phyloP scores from a whole-genome alignment of 1,139 yeast species.

The Yamadazyma epiphylla region DNA sequence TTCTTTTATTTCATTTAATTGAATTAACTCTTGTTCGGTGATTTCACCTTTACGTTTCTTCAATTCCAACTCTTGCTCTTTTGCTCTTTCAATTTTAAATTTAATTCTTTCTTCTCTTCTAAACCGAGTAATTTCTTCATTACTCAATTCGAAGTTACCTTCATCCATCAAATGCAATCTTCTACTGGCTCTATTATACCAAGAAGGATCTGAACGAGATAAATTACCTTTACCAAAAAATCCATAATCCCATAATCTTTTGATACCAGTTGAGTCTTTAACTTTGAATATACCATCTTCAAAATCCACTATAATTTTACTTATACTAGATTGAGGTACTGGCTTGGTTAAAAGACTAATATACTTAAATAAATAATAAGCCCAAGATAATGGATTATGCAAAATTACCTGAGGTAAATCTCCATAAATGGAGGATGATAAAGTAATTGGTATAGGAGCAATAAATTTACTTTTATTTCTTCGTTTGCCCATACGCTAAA shows the following conservation, averaged over 20 bases:
- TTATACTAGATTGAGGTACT: conserved; percentile 22
- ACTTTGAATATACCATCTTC: conserved; percentile 44
- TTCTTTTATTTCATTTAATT: conserved; percentile 24
- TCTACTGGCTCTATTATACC: conserved; percentile 61
- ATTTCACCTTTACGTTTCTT: conserved; percentile 23
- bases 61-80: conserved; percentile 33
- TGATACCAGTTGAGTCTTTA: conserved; percentile 42
- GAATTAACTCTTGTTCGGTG: conserved; percentile 19
- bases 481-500: conserved; percentile 15
- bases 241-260: conserved; percentile 76
- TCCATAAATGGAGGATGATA: conserved; percentile 32
- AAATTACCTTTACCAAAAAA: conserved; percentile 92
- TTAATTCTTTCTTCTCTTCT: conserved; percentile 70
- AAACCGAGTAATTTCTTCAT: conserved; percentile 73
- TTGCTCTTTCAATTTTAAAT: conserved; percentile 58
- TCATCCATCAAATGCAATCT: conserved; percentile 43
- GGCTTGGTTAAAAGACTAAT: conserved; percentile 19
- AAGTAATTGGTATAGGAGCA: conserved; percentile 47
- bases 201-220: conserved; percentile 90
- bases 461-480: conserved; percentile 23
- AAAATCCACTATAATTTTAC: conserved; percentile 20
- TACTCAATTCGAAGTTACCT: conserved; percentile 31
- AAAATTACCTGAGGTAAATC: conserved; percentile 45
- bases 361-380: conserved; percentile 36
- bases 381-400: conserved; percentile 63